Evolutionary conservation across 345 rosid genomes (phyloP), one percentile per base, ranked within the genome.

Genomic region (Angophora floribunda): DNA sequence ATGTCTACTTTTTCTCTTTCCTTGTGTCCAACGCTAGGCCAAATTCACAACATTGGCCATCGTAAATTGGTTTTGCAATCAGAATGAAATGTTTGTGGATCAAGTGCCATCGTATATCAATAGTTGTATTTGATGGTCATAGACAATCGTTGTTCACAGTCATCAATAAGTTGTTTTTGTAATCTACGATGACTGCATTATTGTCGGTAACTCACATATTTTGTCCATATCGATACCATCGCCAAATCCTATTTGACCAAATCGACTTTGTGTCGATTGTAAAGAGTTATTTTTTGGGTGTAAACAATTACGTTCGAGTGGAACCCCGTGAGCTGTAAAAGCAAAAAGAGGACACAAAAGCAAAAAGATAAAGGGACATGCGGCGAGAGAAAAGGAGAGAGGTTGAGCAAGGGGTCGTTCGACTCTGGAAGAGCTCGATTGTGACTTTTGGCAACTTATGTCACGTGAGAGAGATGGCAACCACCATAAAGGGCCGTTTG

Each of bases 181-280:
- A 24, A 59, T 55, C 9, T 26, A 10, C 30, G 28, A 59, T 55
- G 1, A 59, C 0, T 0, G 7, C 30, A 59, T 26, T 59, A 59
- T 26, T 59, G 0, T 59, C 30, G 0, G 4, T 24, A 0, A 59
- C 13, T 26, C 67, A 59, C 67, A 5, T n/a, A 10, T 12, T n/a
- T 1, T 6, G 67, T 59, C 15, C 6, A 11, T 5, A 59, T 59
- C 67, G 17, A 59, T 24, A 24, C 28, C 67, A 59, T 59, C 2
- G 28, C 67, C 67, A 59, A 59, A 5, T 59, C 28, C 1, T 3
- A 0, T 24, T 24, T 10, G 67, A 59, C 67, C 67, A 26, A 24
- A 24, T 57, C 63, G 61, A 57, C 28, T 57, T 57, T 9, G 63
- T 22, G 63, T 22, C 10, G 63, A 57, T 24, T 57, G 24, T 24